These are phyloP conservation scores for Saccharum hybrid DNA, from an alignment of 202 grass and related monocot species.

Conservation along the genomic window DNA sequence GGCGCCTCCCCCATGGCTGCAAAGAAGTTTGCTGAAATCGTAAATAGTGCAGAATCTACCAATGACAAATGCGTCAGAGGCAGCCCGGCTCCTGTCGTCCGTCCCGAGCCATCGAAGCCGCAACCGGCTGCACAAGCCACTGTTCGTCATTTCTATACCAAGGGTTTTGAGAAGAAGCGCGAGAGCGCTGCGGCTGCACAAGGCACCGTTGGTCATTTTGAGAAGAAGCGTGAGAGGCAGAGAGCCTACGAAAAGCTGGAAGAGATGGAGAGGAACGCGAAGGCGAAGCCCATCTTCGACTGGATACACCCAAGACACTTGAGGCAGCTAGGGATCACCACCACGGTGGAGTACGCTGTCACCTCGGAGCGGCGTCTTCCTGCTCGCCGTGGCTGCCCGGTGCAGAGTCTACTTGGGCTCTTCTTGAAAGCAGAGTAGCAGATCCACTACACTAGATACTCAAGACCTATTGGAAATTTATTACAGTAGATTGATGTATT, in stretches of 20 bases:
- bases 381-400: neutral
- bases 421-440: constrained; percentile 16
- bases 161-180: neutral
- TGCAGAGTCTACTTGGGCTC: neutral
- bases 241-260: neutral
- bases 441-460: neutral
- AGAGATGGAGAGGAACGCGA: constrained; percentile 14
- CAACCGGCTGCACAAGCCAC: neutral
- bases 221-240: neutral
- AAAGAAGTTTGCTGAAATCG: neutral
- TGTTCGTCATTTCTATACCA: neutral
- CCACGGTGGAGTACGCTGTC: neutral
- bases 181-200: neutral
- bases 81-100: neutral
- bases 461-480: neutral
- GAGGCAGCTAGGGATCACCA: neutral
- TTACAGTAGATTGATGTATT: neutral
- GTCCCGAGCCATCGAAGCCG: neutral
- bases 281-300: neutral
- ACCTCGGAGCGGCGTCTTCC: neutral
- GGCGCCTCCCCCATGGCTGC: neutral
- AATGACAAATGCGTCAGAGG: neutral
- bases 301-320: neutral
- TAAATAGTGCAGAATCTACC: neutral
- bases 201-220: neutral